These are phyloP conservation scores for Aspergillus oerlinghausenensis DNA, from an alignment of 2,329 filamentous ascomycete genomes.

Conservation along the genomic window DNA sequence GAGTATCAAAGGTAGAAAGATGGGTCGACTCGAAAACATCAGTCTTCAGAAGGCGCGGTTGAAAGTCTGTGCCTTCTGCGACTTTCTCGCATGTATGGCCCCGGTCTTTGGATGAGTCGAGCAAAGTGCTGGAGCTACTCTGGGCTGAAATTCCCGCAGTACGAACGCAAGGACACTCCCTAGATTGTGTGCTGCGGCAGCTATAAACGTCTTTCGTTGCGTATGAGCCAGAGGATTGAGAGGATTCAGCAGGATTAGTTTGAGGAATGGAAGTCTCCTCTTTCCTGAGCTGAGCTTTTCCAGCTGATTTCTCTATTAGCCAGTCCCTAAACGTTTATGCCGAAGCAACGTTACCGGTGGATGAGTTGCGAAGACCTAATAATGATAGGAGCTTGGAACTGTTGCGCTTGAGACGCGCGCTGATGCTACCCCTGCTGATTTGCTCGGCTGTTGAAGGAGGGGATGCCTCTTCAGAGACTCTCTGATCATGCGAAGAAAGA, in stretches of 20 bases:
- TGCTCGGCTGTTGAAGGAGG: constrained; percentile 11
- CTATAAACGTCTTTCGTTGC: not conserved
- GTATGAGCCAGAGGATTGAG: not conserved
- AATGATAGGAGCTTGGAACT: constrained; percentile 36
- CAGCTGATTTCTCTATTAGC: not conserved
- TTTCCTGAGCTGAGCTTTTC: not conserved
- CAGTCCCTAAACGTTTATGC: not conserved
- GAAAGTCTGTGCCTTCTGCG: not conserved
- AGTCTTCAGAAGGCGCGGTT: not conserved
- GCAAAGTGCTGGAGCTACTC: not conserved
- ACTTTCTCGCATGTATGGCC: not conserved
- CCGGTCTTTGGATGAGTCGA: not conserved
- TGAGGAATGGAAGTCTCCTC: not conserved
- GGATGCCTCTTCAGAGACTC: constrained; percentile 25
- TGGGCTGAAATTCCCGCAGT: not conserved
- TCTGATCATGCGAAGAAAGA: constrained; percentile 3
- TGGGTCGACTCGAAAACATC: constrained; percentile 2
- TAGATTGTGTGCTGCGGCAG: not conserved
- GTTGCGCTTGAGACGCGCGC: constrained; percentile 28
- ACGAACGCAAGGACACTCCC: not conserved
- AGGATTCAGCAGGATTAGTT: not conserved
- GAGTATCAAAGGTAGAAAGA: not conserved
- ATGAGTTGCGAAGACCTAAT: constrained; percentile 27
- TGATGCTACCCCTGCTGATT: constrained; percentile 23
- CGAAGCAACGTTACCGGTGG: constrained; percentile 18